Percentiles rank a stretch among this genome's conserved stretches.
These are phyloP conservation scores for Begonia loranthoides DNA, from an alignment of 306 rosid species.

Conservation along the genomic window DNA sequence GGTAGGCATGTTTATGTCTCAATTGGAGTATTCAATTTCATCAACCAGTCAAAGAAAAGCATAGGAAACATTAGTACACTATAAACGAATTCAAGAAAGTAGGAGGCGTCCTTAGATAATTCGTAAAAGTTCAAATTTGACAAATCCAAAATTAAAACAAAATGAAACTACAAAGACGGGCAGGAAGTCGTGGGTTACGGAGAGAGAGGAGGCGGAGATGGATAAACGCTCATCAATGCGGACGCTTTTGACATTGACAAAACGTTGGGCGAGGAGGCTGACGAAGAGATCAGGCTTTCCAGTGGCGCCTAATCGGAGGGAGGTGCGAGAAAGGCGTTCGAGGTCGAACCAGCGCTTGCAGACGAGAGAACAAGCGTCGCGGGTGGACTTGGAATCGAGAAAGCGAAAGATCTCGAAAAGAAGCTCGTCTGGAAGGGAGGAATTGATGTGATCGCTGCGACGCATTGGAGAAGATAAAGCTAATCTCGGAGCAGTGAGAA, in stretches of 20 bases:
- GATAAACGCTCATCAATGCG: slow-evolving; percentile 69
- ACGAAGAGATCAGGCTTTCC: slow-evolving; percentile 55
- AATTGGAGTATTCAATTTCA: background rate
- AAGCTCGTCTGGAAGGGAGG: slow-evolving; percentile 64
- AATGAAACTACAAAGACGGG: background rate
- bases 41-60: background rate
- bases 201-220: slow-evolving; percentile 35
- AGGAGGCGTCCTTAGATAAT: background rate
- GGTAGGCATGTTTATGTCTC: too few species aligned
- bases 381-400: slow-evolving; percentile 44
- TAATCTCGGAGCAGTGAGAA: too few species aligned
- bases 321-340: slow-evolving; percentile 59
- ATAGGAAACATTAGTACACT: background rate
- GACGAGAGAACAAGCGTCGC: slow-evolving; percentile 79
- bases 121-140: background rate
- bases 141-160: background rate
- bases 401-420: slow-evolving; percentile 63
- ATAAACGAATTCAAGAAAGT: background rate
- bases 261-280: slow-evolving; percentile 46
- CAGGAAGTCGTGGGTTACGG: slow-evolving; percentile 17
- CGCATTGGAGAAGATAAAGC: slow-evolving; percentile 18
- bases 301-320: slow-evolving; percentile 73
- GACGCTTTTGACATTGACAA: slow-evolving; percentile 45
- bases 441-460: slow-evolving; percentile 67
- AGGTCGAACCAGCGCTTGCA: slow-evolving; percentile 82